These are phyloP conservation scores for Plasmodium billcollinsi DNA, from an alignment of 169 alveolate species.

Conservation along the genomic window DNA sequence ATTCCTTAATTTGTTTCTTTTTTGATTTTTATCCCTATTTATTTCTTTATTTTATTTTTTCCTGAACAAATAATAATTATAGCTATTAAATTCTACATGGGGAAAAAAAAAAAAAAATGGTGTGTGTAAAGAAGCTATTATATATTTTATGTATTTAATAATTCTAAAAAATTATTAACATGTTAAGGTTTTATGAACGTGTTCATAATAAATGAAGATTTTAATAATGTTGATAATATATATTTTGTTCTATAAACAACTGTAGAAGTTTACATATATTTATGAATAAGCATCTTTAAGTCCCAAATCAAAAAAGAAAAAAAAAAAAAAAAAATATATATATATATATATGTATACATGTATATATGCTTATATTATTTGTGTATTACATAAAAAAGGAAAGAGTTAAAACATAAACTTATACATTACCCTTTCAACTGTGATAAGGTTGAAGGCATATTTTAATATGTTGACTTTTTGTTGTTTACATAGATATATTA, in stretches of 20 bases:
- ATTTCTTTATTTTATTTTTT: constrained; percentile 32
- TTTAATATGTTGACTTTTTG: no score
- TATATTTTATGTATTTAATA: constrained; percentile 5
- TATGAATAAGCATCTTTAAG: constrained; percentile 52
- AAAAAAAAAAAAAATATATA: background rate
- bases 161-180: constrained; percentile 29
- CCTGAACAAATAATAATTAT: constrained; percentile 57
- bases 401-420: no score
- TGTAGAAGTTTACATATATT: constrained; percentile 62
- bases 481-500: no score
- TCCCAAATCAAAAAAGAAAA: constrained; percentile 39
- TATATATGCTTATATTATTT: background rate
- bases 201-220: constrained; percentile 23
- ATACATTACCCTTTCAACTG: no score
- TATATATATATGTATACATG: background rate
- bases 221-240: constrained; percentile 35
- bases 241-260: constrained; percentile 37
- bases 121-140: constrained; percentile 41
- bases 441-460: no score
- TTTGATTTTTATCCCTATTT: background rate
- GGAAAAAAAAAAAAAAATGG: constrained; percentile 33
- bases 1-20: background rate
- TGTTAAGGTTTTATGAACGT: constrained; percentile 27
- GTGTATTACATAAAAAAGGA: no score
- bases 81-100: constrained; percentile 38